Conservation (phyloP, 2,329 filamentous ascomycete genomes). For the Mycosphaerelloides madeirae region DNA sequence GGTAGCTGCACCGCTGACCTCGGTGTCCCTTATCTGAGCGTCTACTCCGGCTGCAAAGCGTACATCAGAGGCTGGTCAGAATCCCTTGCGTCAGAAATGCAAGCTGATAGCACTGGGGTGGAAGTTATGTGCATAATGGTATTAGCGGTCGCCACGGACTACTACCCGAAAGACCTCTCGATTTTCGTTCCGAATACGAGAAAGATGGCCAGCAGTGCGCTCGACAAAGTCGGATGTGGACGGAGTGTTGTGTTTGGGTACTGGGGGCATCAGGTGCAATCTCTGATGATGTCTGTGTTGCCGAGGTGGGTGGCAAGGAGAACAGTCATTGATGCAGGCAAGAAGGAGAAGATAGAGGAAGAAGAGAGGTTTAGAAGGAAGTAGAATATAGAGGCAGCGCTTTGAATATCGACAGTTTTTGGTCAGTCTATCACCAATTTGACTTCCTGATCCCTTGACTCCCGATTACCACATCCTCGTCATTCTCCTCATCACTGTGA, state of each 20-base stretch:
- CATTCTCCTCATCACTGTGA: no score
- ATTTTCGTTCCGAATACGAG: slow-evolving; percentile 16
- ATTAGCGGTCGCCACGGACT: slow-evolving; percentile 16
- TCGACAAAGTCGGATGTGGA: slow-evolving; percentile 24
- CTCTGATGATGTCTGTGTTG: slow-evolving; percentile 14
- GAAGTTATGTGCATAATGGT: slow-evolving; percentile 31
- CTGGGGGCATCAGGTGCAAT: slow-evolving; percentile 25
- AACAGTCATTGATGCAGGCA: slow-evolving; percentile 8
- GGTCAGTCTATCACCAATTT: no score
- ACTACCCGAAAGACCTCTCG: slow-evolving; percentile 10
- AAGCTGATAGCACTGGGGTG: slow-evolving; percentile 33
- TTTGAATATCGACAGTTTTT: no score
- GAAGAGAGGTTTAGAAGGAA: slow-evolving; percentile 6
- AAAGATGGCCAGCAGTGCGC: slow-evolving; percentile 17
- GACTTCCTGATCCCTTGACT: no score
- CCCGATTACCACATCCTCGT: no score
- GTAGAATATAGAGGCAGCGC: not conserved
- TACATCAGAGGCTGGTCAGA: slow-evolving; percentile 41
- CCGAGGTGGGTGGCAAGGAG: slow-evolving; percentile 13
- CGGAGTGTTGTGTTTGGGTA: slow-evolving; percentile 18
- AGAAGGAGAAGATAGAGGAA: slow-evolving; percentile 11
- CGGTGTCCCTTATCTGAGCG: slow-evolving; percentile 44
- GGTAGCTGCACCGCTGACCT: slow-evolving; percentile 42
- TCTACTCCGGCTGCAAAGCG: slow-evolving; percentile 46
- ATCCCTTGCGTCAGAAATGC: slow-evolving; percentile 42